Conservation (phyloP, 257 asterid genomes). For the Salvia hispanica region DNA sequence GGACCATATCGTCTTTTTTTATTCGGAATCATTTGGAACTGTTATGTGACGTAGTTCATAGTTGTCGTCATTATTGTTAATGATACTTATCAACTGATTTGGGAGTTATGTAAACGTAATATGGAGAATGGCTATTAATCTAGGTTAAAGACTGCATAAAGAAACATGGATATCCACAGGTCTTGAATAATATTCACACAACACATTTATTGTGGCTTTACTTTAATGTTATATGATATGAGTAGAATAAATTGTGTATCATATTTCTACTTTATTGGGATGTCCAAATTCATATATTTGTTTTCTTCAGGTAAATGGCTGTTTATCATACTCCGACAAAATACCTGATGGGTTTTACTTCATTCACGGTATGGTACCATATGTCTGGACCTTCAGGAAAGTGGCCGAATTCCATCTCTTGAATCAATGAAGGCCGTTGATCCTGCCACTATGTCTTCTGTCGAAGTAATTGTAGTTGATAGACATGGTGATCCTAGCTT, state of each 20-base stretch:
- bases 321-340: slow-evolving; percentile 79
- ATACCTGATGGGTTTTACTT: slow-evolving; percentile 81
- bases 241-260: not conserved
- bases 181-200: slow-evolving; percentile 1
- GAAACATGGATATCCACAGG: not conserved
- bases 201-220: slow-evolving; percentile 8
- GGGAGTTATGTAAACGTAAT: not conserved
- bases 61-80: not conserved
- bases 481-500: slow-evolving; percentile 71
- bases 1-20: slow-evolving; percentile 17
- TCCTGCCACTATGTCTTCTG: slow-evolving; percentile 54
- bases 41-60: not conserved
- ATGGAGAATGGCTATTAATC: not conserved
- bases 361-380: slow-evolving; percentile 94
- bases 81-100: slow-evolving; percentile 7
- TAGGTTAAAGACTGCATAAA: slow-evolving; percentile 23
- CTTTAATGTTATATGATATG: not conserved
- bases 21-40: not conserved
- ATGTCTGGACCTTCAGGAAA: slow-evolving; percentile 91
- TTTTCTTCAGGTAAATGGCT: slow-evolving; percentile 78
- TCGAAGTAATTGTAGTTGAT: slow-evolving; percentile 81
- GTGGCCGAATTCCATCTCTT: slow-evolving; percentile 87
- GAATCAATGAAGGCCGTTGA: slow-evolving; percentile 72
- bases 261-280: slow-evolving; percentile 10
- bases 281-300: not conserved